phyloP scores from a whole-genome alignment of 1,284 basidiomycete genomes.

The Ceratobasidium sp. region DNA sequence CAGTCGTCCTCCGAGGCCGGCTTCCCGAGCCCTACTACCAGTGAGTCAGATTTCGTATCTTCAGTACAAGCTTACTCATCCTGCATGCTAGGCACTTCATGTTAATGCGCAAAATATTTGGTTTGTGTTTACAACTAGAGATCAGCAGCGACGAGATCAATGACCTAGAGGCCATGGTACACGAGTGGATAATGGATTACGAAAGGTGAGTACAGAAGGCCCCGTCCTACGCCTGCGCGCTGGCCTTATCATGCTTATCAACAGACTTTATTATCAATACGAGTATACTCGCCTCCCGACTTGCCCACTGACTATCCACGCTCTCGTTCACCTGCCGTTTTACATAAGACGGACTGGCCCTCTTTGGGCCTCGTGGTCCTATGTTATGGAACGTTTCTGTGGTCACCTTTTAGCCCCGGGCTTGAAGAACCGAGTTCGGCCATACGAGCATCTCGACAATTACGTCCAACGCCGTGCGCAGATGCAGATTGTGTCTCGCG shows the following conservation, averaged over 20 bases:
- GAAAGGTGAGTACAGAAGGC: constrained; percentile 32
- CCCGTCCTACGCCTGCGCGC: not conserved
- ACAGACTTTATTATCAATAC: constrained; percentile 61
- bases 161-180: constrained; percentile 1
- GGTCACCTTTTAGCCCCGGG: constrained; percentile 50
- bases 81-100: constrained; percentile 24
- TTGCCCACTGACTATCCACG: constrained; percentile 62
- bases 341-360: constrained; percentile 57
- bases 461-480: constrained; percentile 52
- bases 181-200: constrained; percentile 45
- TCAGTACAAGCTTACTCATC: not conserved
- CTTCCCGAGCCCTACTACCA: constrained; percentile 54
- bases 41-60: constrained; percentile 50
- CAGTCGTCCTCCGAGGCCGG: constrained; percentile 53
- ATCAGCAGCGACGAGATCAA: not conserved
- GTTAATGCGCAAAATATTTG: constrained; percentile 33
- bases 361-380: constrained; percentile 64
- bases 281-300: constrained; percentile 54
- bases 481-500: constrained; percentile 42
- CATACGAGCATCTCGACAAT: constrained; percentile 53
- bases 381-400: constrained; percentile 58
- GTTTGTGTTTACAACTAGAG: constrained; percentile 28
- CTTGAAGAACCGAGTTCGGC: constrained; percentile 52
- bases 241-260: not conserved
- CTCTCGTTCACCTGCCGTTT: constrained; percentile 59